Base-by-base conservation (phyloP, 2,329 filamentous ascomycete genomes). In the Talaromyces sp. region DNA sequence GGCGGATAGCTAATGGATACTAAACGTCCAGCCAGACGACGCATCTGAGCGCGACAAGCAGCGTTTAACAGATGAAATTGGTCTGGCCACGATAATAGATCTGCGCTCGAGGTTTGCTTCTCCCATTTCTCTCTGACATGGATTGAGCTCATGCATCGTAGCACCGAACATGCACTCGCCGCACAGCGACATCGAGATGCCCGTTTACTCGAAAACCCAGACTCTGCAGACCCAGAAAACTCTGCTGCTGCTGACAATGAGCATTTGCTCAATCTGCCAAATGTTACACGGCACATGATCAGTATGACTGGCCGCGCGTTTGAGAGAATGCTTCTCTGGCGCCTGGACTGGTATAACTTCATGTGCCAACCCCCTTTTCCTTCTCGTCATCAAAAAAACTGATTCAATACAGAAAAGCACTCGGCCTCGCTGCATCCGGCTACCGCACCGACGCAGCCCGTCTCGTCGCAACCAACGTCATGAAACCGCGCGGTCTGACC, bases 51-150 rank as follows among this genome's bases (percentile, higher is more conserved):
- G 79, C 38, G 92, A 96, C 74, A 83, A 84, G 59, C 71, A 78
- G 35, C 76, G 79, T 32, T 80, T 96, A 11, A 74, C 78, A 10
- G 74, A 85, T 8, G 80, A 85, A 32, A 81, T 88, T 65, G 80
- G 83, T 24, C 83, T 96, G 64, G 84, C 81, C 65, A 90, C 86
- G 2, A 83, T 96, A 46, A 83, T 96, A 62, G 92, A 96, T 76
- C 78, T 96, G 11, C 84, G 92, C 59, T 90, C 91, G 63, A 85
- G 88, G 85, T 90, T 80, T 62, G 54, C 9, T 19, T 35, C 50
- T 59, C n/a, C 10, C 32, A 17, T 11, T 43, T 11, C 9, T 24
- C 21, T 12, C 19, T 24, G 7, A 6, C 24, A 8, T 24, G 3
- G 24, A 19, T 24, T 6, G 8, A 19, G 8, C 43, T 19, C 43